Evolutionary conservation across 169 alveolate genomes (phyloP).

Genomic region (Perkinsus chesapeaki): DNA sequence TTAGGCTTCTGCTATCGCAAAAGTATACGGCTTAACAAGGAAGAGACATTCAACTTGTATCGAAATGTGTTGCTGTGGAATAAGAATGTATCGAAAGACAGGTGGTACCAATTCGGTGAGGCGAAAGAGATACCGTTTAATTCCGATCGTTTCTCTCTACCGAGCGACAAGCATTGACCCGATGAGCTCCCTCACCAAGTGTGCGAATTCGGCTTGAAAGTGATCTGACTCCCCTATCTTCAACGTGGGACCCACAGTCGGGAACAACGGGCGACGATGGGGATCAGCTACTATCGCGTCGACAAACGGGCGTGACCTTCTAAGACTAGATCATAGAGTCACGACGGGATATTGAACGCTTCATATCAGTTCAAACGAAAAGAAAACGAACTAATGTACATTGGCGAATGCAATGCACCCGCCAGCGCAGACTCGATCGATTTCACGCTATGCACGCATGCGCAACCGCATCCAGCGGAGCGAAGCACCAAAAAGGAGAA

Average conservation of each 20-base stretch:
- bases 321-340: background rate
- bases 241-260: constrained; percentile 5
- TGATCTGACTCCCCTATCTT: background rate
- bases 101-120: background rate
- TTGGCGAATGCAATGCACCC: background rate
- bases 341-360: background rate
- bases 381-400: background rate
- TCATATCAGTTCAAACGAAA: background rate
- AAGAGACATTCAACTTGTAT: no score
- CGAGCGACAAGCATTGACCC: constrained; percentile 6
- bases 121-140: background rate
- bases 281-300: background rate
- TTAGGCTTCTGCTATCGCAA: background rate
- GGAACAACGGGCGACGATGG: constrained; percentile 7
- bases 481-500: no score
- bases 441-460: background rate
- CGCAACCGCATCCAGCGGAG: background rate
- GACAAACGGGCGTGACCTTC: background rate
- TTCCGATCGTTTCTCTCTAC: background rate
- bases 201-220: background rate
- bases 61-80: no score
- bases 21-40: no score
- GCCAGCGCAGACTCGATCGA: background rate
- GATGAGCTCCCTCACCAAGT: background rate
- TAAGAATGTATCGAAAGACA: background rate